phyloP scores from a whole-genome alignment of 2,329 filamentous ascomycete genomes.

The Pleoardoris graminearum region DNA sequence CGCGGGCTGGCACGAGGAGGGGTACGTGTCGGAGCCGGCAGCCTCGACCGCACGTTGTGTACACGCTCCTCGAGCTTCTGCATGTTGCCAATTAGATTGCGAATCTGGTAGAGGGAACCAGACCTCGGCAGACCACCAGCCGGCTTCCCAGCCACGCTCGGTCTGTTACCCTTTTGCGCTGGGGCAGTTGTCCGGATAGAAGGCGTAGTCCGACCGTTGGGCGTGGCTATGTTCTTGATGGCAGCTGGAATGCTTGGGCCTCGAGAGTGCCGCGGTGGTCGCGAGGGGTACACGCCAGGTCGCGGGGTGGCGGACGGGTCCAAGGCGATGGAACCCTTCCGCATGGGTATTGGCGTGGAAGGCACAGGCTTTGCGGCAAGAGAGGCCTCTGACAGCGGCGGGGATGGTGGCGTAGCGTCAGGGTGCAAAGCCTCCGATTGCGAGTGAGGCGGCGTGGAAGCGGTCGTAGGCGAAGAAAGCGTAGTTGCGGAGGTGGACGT shows the following conservation, averaged over 20 bases:
- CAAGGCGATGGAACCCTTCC: conserved; percentile 54
- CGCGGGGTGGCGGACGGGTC: conserved; percentile 58
- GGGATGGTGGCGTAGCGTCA: conserved; percentile 84
- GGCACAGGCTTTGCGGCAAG: conserved; percentile 52
- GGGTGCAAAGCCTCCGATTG: conserved; percentile 67
- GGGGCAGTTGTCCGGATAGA: conserved; percentile 44
- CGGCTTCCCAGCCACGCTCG: conserved; percentile 53
- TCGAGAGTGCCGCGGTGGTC: conserved; percentile 56
- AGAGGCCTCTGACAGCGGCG: conserved; percentile 87
- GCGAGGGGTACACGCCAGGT: conserved; percentile 52
- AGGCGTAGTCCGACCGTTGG: conserved; percentile 50
- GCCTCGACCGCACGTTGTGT: conserved; percentile 85
- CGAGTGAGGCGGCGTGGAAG: conserved; percentile 76
- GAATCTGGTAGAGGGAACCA: conserved; percentile 86
- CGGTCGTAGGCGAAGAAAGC: conserved; percentile 87
- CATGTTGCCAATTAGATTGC: conserved; percentile 93
- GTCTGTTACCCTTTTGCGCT: conserved; percentile 45
- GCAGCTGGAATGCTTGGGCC: conserved; percentile 63
- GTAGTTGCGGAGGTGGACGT: conserved; percentile 76
- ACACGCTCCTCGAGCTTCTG: conserved; percentile 93
- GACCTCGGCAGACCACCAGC: conserved; percentile 57
- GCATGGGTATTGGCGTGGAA: conserved; percentile 46
- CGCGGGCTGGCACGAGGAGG: conserved; percentile 82
- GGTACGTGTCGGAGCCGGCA: conserved; percentile 77
- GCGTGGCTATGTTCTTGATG: conserved; percentile 29